phyloP scores from a whole-genome alignment of 2,329 filamentous ascomycete genomes.

The Hypoxylon rubiginosum region DNA sequence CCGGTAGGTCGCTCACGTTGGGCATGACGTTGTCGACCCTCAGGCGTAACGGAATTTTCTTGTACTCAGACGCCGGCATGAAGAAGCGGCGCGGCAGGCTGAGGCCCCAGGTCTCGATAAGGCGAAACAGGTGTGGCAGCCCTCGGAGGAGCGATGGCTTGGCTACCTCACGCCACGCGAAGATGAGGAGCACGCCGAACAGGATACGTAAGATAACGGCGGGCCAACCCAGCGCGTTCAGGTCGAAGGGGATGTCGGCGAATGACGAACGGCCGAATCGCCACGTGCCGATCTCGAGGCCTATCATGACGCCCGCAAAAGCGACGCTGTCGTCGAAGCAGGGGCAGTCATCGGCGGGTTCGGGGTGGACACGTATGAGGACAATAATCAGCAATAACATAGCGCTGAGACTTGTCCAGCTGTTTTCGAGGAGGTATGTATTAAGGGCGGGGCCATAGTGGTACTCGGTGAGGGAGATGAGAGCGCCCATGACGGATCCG shows the following conservation, averaged over 20 bases:
- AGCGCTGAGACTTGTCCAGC: constrained; percentile 73
- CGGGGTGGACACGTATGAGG: constrained; percentile 90
- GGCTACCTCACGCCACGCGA: constrained; percentile 90
- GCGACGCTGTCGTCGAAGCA: constrained; percentile 97
- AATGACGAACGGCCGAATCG: constrained; percentile 74
- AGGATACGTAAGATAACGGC: constrained; percentile 77
- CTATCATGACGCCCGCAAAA: constrained; percentile 91
- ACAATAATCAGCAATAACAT: constrained; percentile 76
- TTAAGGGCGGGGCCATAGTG: constrained; percentile 75
- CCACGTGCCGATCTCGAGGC: constrained; percentile 86
- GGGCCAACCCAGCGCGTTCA: constrained; percentile 75
- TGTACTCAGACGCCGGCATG: constrained; percentile 89
- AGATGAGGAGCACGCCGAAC: constrained; percentile 85
- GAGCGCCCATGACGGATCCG: constrained; percentile 81
- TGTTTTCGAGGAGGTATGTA: constrained; percentile 75
- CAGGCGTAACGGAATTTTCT: constrained; percentile 80
- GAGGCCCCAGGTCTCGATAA: constrained; percentile 83
- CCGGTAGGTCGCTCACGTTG: constrained; percentile 86
- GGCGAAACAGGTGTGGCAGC: constrained; percentile 88
- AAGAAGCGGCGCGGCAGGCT: constrained; percentile 92
- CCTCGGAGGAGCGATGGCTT: constrained; percentile 84
- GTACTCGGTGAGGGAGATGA: constrained; percentile 71
- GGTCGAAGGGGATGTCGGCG: constrained; percentile 70
- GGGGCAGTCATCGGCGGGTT: constrained; percentile 95
- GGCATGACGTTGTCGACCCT: constrained; percentile 88